Evolutionary conservation across 192 early-diverging fungal species (phyloP).

Genomic region (Backusella mclennaniae): DNA sequence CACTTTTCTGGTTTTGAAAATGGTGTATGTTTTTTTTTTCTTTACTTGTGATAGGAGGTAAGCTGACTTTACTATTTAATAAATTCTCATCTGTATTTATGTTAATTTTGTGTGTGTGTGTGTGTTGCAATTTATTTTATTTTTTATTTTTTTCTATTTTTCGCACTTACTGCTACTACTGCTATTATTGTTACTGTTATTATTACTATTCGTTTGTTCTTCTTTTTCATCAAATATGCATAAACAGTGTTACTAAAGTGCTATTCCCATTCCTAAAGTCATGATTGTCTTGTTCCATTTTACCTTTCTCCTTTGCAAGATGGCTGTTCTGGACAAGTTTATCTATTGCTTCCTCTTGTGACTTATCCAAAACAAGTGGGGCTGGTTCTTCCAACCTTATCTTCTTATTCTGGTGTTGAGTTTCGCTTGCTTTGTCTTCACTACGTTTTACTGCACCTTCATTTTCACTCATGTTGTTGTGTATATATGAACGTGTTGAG

Average conservation of each 20-base stretch:
- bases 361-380: slow-evolving; percentile 3
- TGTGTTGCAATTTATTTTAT: not conserved
- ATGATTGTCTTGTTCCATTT: not conserved
- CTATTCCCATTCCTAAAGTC: not conserved
- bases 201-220: not conserved
- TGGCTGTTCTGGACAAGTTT: slow-evolving; percentile 3
- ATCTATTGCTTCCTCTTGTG: not conserved
- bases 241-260: not conserved
- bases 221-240: not conserved
- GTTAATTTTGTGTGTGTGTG: not conserved
- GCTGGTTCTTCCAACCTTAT: not conserved
- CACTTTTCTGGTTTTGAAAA: not conserved
- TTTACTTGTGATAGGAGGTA: not conserved
- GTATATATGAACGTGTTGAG: not conserved
- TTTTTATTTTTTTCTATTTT: not conserved
- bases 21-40: not conserved
- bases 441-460: not conserved
- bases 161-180: not conserved
- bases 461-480: slow-evolving; percentile 8
- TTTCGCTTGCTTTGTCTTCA: not conserved
- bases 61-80: not conserved
- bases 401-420: not conserved
- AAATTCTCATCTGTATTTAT: not conserved
- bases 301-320: not conserved
- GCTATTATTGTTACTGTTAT: not conserved